These are phyloP conservation scores for Crucihimalaya himalaica DNA, from an alignment of 345 rosid species.

Conservation along the genomic window DNA sequence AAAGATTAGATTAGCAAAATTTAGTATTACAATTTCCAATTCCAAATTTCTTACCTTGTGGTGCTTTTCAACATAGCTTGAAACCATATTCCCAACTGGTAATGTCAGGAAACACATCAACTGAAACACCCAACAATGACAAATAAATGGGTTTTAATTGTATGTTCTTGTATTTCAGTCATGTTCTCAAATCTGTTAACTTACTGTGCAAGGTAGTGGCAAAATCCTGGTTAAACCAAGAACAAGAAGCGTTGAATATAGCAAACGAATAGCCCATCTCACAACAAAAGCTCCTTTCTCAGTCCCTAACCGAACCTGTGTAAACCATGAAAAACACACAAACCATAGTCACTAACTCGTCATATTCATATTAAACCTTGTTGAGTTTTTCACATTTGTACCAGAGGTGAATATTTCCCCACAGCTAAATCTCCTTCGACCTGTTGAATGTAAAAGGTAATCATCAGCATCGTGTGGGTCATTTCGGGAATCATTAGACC, in stretches of 20 bases:
- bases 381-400: conserved; percentile 26
- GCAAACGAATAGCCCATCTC: conserved; percentile 48
- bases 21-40: not conserved
- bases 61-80: conserved; percentile 68
- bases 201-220: conserved; percentile 68
- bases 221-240: conserved; percentile 60
- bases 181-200: conserved; percentile 35
- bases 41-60: conserved; percentile 54
- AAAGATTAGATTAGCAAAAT: not conserved
- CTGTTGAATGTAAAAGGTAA: conserved; percentile 38
- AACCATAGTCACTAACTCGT: not conserved
- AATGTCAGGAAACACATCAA: conserved; percentile 66
- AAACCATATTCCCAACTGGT: conserved; percentile 67
- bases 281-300: conserved; percentile 58
- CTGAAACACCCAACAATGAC: conserved; percentile 44
- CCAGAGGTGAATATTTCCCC: conserved; percentile 88
- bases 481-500: not conserved
- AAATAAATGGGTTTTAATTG: not conserved
- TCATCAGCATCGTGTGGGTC: not conserved
- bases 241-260: conserved; percentile 52
- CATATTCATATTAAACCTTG: not conserved
- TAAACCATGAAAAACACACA: not conserved
- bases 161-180: not conserved
- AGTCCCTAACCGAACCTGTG: conserved; percentile 78
- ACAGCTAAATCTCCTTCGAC: conserved; percentile 72